Conservation (phyloP, 176 grass and related monocot species). For the Juncus inflexus region DNA sequence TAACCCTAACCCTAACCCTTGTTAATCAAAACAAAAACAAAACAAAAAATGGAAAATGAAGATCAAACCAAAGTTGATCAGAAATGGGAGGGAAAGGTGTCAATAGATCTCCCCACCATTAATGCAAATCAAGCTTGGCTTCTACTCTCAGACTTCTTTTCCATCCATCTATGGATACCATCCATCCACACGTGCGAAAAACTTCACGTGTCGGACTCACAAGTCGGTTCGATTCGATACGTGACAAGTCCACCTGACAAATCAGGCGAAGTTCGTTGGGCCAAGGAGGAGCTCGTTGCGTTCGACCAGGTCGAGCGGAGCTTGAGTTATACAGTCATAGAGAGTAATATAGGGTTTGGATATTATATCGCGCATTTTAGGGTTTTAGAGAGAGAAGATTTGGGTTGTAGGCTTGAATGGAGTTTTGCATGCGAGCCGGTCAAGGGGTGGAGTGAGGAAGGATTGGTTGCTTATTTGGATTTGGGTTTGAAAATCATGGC, state of each 20-base stretch:
- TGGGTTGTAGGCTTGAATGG: slow-evolving; percentile 45
- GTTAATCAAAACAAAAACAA: not conserved
- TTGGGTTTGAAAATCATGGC: slow-evolving; percentile 38
- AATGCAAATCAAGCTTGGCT: slow-evolving; percentile 45
- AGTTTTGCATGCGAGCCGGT: slow-evolving; percentile 64
- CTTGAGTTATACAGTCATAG: slow-evolving; percentile 48
- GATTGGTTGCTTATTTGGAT: slow-evolving; percentile 42
- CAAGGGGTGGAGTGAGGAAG: slow-evolving; percentile 48
- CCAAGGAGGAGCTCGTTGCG: slow-evolving; percentile 58
- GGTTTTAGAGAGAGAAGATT: not conserved
- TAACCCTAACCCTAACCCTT: slow-evolving; percentile 6
- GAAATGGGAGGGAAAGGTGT: slow-evolving; percentile 48
- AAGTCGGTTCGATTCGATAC: slow-evolving; percentile 51
- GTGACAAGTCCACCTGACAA: slow-evolving; percentile 10
- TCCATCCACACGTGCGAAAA: slow-evolving; percentile 45
- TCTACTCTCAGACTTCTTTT: slow-evolving; percentile 64
- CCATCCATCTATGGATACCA: slow-evolving; percentile 48
- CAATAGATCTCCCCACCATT: slow-evolving; percentile 30
- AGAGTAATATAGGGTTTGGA: slow-evolving; percentile 58
- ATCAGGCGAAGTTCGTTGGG: slow-evolving; percentile 25
- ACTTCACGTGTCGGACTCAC: slow-evolving; percentile 28
- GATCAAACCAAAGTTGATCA: not conserved
- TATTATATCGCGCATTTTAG: slow-evolving; percentile 46
- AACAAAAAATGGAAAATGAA: slow-evolving; percentile 19
- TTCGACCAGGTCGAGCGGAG: slow-evolving; percentile 31